Evolutionary conservation across 2,329 filamentous ascomycete species (phyloP), one percentile per base, ranked within the genome.

Genomic region (Chrysoporthe puriensis): DNA sequence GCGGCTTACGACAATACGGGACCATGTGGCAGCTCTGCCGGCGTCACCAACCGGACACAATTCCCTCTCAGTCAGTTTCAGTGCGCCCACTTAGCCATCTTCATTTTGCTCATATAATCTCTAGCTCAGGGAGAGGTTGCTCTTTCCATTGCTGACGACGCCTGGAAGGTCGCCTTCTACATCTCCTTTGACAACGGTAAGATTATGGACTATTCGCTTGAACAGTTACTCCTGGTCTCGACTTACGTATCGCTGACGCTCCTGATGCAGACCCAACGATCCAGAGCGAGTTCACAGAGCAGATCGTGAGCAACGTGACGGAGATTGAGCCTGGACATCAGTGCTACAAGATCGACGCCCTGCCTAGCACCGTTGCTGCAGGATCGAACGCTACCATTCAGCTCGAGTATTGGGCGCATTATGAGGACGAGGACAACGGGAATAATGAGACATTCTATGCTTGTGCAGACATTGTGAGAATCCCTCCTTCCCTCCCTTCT

Each of bases 81-180:
- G 14, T 54, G 26, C 13, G n/a, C 26, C n/a, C 9, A 32, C n/a
- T 3, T 16, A 11, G 26, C 26, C 1, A 26, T 8, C 13, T 9
- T 32, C 11, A 63, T 14, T 9, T 14, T 13, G 36, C 62, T 60
- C 32, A 66, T 36, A 48, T 13, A 11, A 2, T 48, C 63, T 44
- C 44, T 59, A 84, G 83, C 80, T 46, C 83, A 84, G 70, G 84
- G 84, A 18, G 78, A 82, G 57, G 80, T 86, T 8, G 81, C 84
- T 11, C 75, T 86, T 14, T 82, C 82, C 16, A 80, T 84, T 36
- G 82, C 84, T 42, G 83, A 85, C 44, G 83, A 86, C 63, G 83
- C 84, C 9, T 85, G 80, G 75, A 79, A 81, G 50, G 78, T 86
- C 42, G 81, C 81, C 42, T 79, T 86, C 62, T 80, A 81, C n/a